phyloP scores from a whole-genome alignment of 768 basidiomycete genomes.

The Boletellus ananas region DNA sequence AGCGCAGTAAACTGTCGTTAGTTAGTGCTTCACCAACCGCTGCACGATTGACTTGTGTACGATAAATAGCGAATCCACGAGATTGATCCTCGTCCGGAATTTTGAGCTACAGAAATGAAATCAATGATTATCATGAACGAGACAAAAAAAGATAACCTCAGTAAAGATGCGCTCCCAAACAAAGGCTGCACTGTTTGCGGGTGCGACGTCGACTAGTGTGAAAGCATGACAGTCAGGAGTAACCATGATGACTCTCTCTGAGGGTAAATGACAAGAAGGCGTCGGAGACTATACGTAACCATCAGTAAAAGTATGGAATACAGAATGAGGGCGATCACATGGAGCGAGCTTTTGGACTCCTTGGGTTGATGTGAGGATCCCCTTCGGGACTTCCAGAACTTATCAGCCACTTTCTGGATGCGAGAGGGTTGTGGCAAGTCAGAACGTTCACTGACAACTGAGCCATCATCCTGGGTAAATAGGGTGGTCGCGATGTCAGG shows the following conservation, averaged over 20 bases:
- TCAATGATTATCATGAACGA: slow-evolving; percentile 4
- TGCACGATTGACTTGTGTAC: slow-evolving; percentile 79
- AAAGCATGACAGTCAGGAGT: slow-evolving; percentile 77
- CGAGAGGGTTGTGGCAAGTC: slow-evolving; percentile 29
- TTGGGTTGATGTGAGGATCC: slow-evolving; percentile 29
- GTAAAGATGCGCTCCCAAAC: slow-evolving; percentile 79
- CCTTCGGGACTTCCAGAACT: slow-evolving; percentile 25
- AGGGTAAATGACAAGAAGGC: slow-evolving; percentile 25
- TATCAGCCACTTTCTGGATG: slow-evolving; percentile 32
- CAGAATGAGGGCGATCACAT: slow-evolving; percentile 8
- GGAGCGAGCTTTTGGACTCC: slow-evolving; percentile 26
- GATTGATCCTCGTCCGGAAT: slow-evolving; percentile 82
- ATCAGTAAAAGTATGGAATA: slow-evolving; percentile 11
- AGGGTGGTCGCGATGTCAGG: slow-evolving; percentile 38
- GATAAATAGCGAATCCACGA: slow-evolving; percentile 70
- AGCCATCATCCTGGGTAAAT: slow-evolving; percentile 38
- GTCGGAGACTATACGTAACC: slow-evolving; percentile 26
- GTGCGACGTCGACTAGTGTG: slow-evolving; percentile 66
- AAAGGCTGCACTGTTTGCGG: slow-evolving; percentile 58
- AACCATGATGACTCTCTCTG: slow-evolving; percentile 51
- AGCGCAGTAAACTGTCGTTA: slow-evolving; percentile 64
- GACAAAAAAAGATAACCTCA: slow-evolving; percentile 48
- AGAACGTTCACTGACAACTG: slow-evolving; percentile 26
- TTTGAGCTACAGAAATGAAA: slow-evolving; percentile 48
- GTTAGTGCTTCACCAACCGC: slow-evolving; percentile 71